Conservation (phyloP, 2,329 filamentous ascomycete genomes). For the Sclerotiophoma versabilis region DNA sequence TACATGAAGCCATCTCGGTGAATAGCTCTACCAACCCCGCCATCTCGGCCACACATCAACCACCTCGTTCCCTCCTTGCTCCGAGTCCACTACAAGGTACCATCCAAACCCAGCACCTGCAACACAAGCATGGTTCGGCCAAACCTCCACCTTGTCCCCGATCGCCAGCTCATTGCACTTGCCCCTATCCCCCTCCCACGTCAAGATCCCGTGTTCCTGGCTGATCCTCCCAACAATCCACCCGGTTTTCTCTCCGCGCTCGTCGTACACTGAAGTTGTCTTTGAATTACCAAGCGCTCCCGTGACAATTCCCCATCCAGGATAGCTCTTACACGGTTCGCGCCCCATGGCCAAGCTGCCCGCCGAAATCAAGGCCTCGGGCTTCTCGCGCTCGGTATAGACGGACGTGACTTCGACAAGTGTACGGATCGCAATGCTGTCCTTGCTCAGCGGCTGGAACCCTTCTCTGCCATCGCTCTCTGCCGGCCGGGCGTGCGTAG, state of each 20-base stretch:
- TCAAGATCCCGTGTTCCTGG: constrained; percentile 79
- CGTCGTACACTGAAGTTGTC: constrained; percentile 35
- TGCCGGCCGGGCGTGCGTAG: constrained; percentile 67
- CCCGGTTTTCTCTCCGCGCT: constrained; percentile 45
- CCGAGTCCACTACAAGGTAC: constrained; percentile 76
- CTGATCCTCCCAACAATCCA: constrained; percentile 76
- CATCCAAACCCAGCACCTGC: constrained; percentile 73
- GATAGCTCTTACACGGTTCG: constrained; percentile 75
- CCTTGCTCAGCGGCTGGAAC: constrained; percentile 53
- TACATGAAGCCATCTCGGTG: neutral
- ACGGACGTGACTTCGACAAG: constrained; percentile 75
- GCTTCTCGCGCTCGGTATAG: constrained; percentile 59
- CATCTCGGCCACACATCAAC: constrained; percentile 78
- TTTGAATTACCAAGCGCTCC: constrained; percentile 58
- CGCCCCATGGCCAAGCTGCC: constrained; percentile 75
- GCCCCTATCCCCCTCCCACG: constrained; percentile 59
- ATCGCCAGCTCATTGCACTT: constrained; percentile 56
- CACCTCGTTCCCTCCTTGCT: constrained; percentile 60
- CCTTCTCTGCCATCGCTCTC: constrained; percentile 18
- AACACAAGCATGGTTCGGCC: constrained; percentile 84
- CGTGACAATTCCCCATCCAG: constrained; percentile 73
- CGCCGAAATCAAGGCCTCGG: constrained; percentile 73
- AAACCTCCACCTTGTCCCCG: constrained; percentile 73
- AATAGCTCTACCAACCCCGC: constrained; percentile 66
- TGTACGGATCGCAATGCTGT: constrained; percentile 70